A percentile compares a stretch with the other conserved stretches of the same genome.
phyloP scores from a whole-genome alignment of 2,329 filamentous ascomycete genomes.

The Paracoccidioides brasiliensis region DNA sequence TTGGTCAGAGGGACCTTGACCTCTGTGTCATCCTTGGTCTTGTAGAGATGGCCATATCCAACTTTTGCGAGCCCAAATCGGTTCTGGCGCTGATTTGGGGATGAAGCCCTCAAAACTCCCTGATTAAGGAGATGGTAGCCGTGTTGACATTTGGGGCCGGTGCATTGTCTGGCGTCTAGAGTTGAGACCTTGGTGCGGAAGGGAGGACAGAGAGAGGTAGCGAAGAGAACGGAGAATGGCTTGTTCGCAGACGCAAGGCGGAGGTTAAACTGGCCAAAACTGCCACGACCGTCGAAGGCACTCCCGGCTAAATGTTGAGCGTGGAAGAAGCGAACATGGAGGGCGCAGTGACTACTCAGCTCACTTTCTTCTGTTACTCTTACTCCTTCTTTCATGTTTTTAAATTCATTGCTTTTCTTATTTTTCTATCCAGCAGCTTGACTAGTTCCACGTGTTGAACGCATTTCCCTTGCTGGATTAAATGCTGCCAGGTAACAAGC shows the following conservation, averaged over 20 bases:
- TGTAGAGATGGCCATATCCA: slow-evolving; percentile 40
- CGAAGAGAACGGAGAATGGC: slow-evolving; percentile 31
- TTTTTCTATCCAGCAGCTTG: neutral
- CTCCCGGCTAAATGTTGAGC: slow-evolving; percentile 8
- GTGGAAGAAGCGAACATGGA: neutral
- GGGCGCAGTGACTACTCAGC: no score
- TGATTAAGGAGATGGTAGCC: slow-evolving; percentile 25
- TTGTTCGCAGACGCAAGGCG: slow-evolving; percentile 31
- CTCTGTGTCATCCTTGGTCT: slow-evolving; percentile 30
- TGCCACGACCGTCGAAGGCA: slow-evolving; percentile 5
- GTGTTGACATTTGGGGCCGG: slow-evolving; percentile 19
- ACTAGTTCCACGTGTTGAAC: neutral
- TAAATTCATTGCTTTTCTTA: neutral
- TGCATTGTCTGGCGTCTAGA: slow-evolving; percentile 7
- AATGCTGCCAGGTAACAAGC: neutral
- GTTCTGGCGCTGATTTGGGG: slow-evolving; percentile 24
- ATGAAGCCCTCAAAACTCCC: slow-evolving; percentile 28
- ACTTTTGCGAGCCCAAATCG: slow-evolving; percentile 37
- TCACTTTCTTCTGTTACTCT: neutral
- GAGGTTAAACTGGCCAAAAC: slow-evolving; percentile 33
- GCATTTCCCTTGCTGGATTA: neutral
- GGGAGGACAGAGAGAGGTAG: slow-evolving; percentile 22
- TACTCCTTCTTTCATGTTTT: neutral
- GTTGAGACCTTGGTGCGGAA: slow-evolving; percentile 2
- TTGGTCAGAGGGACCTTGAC: slow-evolving; percentile 35